Evolutionary conservation across 805 yeast genomes (phyloP).

Genomic region (Cyberlindnera euphorbiae): DNA sequence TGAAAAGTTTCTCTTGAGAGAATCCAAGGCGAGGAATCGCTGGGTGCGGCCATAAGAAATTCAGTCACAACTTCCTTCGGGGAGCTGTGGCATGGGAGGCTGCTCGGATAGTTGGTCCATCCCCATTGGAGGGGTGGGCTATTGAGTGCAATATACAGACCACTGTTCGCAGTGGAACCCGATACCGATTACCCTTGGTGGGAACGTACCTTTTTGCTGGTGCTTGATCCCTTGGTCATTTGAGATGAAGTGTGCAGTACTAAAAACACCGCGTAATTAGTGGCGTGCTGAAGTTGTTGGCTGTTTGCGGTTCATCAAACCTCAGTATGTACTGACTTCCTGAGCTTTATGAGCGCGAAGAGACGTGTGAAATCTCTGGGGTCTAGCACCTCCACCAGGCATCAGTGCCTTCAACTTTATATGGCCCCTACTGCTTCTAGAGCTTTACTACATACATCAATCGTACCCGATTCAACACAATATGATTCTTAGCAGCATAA

Average conservation of each 20-base stretch:
- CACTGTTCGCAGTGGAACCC: slow-evolving; percentile 36
- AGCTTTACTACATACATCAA: no score
- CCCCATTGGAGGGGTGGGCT: slow-evolving; percentile 31
- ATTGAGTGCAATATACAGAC: slow-evolving; percentile 61
- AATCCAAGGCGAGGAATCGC: slow-evolving; percentile 50
- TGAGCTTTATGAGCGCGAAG: background rate
- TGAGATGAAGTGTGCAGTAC: no score
- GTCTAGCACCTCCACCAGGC: no score
- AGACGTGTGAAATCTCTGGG: background rate
- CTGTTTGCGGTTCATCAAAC: no score
- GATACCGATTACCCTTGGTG: slow-evolving; percentile 57
- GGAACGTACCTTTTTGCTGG: slow-evolving; percentile 29
- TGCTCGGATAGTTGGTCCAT: slow-evolving; percentile 49
- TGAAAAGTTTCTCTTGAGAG: slow-evolving; percentile 47
- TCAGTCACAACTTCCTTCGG: background rate
- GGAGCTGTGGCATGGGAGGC: slow-evolving; percentile 42
- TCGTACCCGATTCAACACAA: no score
- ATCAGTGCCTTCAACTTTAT: no score
- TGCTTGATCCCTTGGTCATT: no score
- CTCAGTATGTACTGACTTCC: no score
- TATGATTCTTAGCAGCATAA: slow-evolving; percentile 67
- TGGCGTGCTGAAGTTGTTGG: no score
- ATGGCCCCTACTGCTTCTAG: no score
- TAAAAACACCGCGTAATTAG: no score
- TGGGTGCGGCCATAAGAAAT: slow-evolving; percentile 56